Conservation (phyloP, 805 yeast genomes). For the Danielia oregonensis region DNA sequence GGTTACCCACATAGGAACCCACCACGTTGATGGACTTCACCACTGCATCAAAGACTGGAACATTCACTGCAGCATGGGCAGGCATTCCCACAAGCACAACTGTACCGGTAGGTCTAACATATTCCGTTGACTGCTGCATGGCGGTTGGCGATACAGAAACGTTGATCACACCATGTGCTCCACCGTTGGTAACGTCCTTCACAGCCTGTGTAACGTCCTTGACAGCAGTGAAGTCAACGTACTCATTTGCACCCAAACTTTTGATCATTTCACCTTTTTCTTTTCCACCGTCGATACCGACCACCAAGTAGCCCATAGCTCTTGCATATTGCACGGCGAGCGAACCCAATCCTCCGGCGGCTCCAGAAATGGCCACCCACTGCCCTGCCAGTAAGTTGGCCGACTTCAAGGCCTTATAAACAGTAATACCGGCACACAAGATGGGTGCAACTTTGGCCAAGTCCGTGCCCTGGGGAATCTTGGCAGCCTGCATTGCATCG, state of each 20-base stretch:
- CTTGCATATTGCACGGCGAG: conserved; percentile 12
- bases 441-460: conserved; percentile 10
- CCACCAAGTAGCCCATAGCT: conserved; percentile 11
- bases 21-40: conserved; percentile 6
- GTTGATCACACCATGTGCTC: conserved; percentile 12
- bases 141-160: conserved; percentile 9
- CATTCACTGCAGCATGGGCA: conserved; percentile 7
- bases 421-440: conserved; percentile 12
- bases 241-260: conserved; percentile 8
- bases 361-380: conserved; percentile 12
- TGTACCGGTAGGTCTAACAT: conserved; percentile 10
- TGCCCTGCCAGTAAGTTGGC: conserved; percentile 8
- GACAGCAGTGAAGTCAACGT: conserved; percentile 7
- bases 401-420: conserved; percentile 11
- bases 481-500: conserved; percentile 11
- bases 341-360: conserved; percentile 12
- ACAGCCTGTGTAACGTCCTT: conserved; percentile 6
- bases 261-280: conserved; percentile 9
- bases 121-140: conserved; percentile 9
- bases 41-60: conserved; percentile 9
- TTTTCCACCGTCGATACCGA: conserved; percentile 11
- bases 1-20: conserved; percentile 12
- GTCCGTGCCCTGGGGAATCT: conserved; percentile 9
- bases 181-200: conserved; percentile 7
- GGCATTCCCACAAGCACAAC: conserved; percentile 13